Percentiles rank a stretch among this genome's conserved stretches.
phyloP scores from a whole-genome alignment of 2,329 filamentous ascomycete genomes.

The Huntiella decipiens region DNA sequence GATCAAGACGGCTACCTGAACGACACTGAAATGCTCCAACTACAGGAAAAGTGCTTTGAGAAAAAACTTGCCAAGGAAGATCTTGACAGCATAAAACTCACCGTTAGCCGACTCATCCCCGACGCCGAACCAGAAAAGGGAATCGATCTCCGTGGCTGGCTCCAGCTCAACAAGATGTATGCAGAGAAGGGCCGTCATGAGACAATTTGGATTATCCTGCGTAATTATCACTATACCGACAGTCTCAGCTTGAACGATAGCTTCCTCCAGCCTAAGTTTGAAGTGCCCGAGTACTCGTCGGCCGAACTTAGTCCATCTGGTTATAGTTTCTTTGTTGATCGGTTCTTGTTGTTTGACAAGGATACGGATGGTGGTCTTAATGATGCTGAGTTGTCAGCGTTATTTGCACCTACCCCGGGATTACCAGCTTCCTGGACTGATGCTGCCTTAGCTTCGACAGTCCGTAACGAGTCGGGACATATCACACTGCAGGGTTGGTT shows the following conservation, averaged over 20 bases:
- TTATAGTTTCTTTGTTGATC: constrained; percentile 92
- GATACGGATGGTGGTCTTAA: constrained; percentile 94
- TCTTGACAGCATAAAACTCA: constrained; percentile 75
- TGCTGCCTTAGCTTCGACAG: constrained; percentile 76
- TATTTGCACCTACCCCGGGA: constrained; percentile 87
- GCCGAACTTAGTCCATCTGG: constrained; percentile 86
- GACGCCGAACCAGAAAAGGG: constrained; percentile 46
- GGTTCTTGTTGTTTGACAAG: constrained; percentile 88
- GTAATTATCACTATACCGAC: constrained; percentile 91
- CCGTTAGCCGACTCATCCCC: constrained; percentile 52
- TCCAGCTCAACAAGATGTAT: constrained; percentile 87
- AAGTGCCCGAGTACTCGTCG: constrained; percentile 79
- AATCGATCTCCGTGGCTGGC: constrained; percentile 65
- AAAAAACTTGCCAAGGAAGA: constrained; percentile 68
- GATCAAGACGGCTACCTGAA: constrained; percentile 88
- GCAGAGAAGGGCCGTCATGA: constrained; percentile 95
- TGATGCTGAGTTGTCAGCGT: constrained; percentile 59
- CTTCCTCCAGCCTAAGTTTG: constrained; percentile 84
- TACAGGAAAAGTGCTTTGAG: constrained; percentile 82
- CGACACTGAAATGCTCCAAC: constrained; percentile 76
- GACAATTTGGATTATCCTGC: constrained; percentile 92
- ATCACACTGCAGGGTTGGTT: constrained; percentile 96
- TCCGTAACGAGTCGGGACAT: constrained; percentile 84
- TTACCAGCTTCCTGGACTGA: constrained; percentile 75
- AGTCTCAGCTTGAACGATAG: constrained; percentile 79